Conservation (phyloP, 2,329 filamentous ascomycete species). For the Colletotrichum shisoi region DNA sequence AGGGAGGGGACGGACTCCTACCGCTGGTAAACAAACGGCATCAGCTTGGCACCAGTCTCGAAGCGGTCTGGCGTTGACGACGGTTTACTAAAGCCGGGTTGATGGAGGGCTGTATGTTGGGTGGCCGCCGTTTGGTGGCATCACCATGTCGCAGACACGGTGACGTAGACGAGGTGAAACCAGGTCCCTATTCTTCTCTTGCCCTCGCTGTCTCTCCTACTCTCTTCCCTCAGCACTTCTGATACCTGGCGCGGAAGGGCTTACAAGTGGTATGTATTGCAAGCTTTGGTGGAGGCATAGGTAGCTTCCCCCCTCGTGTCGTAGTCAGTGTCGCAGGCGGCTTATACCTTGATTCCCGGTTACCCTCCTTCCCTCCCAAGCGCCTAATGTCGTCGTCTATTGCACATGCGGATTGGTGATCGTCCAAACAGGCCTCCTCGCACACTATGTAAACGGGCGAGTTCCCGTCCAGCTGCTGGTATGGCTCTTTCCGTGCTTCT, state of each 20-base stretch:
- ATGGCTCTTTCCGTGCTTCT: too few relatives aligned
- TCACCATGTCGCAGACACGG: slow-evolving; percentile 26
- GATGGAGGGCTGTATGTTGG: slow-evolving; percentile 9
- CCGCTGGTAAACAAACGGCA: background rate
- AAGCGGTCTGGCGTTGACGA: background rate
- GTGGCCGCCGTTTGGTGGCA: slow-evolving; percentile 25
- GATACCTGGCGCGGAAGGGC: background rate
- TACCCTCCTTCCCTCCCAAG: background rate
- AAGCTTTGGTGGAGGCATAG: slow-evolving; percentile 6
- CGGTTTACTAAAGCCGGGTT: background rate
- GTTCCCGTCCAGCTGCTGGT: slow-evolving; percentile 3
- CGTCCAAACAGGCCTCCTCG: background rate
- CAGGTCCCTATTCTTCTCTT: background rate
- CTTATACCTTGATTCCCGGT: background rate
- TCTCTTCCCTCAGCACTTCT: too few relatives aligned
- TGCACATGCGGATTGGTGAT: background rate
- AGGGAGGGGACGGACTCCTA: background rate
- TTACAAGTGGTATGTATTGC: background rate
- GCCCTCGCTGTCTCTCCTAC: background rate
- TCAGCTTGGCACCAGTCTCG: background rate
- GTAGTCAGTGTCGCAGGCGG: background rate
- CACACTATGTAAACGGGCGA: slow-evolving; percentile 9
- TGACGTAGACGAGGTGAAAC: slow-evolving; percentile 37
- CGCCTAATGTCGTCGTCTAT: background rate
- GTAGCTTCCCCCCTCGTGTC: background rate